A percentile compares a stretch with the other conserved stretches of the same genome.
phyloP scores from a whole-genome alignment of 2,329 filamentous ascomycete genomes.

The Cryphonectria nitschkei region DNA sequence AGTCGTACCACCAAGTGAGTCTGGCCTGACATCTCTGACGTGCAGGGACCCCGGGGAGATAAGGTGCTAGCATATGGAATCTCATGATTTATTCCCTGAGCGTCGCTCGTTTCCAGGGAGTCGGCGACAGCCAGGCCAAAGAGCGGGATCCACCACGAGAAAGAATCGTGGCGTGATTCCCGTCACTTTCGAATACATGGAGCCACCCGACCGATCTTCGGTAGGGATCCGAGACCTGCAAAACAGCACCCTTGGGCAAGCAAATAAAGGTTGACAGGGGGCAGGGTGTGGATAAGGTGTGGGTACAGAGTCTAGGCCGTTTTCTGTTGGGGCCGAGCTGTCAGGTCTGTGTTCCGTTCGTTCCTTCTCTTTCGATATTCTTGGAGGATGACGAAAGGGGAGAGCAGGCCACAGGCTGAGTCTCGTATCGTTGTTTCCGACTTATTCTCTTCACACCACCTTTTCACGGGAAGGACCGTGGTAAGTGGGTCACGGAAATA shows the following conservation, averaged over 20 bases:
- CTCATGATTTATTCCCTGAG: slow-evolving; percentile 6
- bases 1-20: slow-evolving; percentile 8
- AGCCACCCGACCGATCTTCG: slow-evolving; percentile 19
- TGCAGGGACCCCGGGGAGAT: neutral
- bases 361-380: neutral
- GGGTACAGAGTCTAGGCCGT: neutral
- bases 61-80: slow-evolving; percentile 1
- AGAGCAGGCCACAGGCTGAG: neutral
- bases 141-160: slow-evolving; percentile 8
- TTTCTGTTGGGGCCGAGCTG: neutral
- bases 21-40: slow-evolving; percentile 13
- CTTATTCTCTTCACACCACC: slow-evolving; percentile 25
- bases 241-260: neutral
- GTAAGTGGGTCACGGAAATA: neutral
- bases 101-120: neutral
- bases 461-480: neutral
- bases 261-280: neutral
- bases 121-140: neutral
- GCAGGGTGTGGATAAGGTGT: neutral
- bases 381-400: slow-evolving; percentile 8
- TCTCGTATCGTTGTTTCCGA: slow-evolving; percentile 18
- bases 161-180: slow-evolving; percentile 25
- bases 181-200: neutral
- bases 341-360: neutral
- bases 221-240: slow-evolving; percentile 26